These are phyloP conservation scores for Limnomonas spitsbergensis DNA, from an alignment of 139 green algal genomes.

Conservation along the genomic window DNA sequence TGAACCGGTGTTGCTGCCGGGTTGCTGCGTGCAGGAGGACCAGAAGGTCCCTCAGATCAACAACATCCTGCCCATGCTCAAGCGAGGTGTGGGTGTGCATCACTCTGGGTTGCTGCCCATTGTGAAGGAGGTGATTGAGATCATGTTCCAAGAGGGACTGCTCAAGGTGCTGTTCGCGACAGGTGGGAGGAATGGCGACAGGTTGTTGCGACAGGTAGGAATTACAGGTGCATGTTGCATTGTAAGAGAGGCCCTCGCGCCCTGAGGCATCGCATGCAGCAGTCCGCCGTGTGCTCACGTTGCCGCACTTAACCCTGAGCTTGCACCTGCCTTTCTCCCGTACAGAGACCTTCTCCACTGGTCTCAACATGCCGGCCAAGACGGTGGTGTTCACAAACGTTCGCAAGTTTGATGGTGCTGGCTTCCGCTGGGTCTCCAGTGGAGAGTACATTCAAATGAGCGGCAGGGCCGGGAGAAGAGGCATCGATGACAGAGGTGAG, in stretches of 20 bases:
- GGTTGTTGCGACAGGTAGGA: too few species aligned
- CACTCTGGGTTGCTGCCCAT: slow-evolving; percentile 93
- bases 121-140: slow-evolving; percentile 95
- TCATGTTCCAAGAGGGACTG: slow-evolving; percentile 87
- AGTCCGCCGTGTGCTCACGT: too few species aligned
- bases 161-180: slow-evolving; percentile 80
- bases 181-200: background rate
- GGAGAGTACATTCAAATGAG: slow-evolving; percentile 99
- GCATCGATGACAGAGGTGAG: slow-evolving; percentile 81
- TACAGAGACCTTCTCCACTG: slow-evolving; percentile 94
- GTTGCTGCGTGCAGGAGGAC: slow-evolving; percentile 61
- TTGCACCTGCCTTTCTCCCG: background rate
- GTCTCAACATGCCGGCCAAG: slow-evolving; percentile 96
- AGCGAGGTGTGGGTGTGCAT: slow-evolving; percentile 85
- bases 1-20: background rate
- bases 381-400: slow-evolving; percentile 93
- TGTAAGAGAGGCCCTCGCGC: too few species aligned
- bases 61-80: slow-evolving; percentile 79
- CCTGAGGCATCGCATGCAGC: too few species aligned
- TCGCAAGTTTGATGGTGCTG: slow-evolving; percentile 89
- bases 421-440: slow-evolving; percentile 56
- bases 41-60: slow-evolving; percentile 69
- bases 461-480: slow-evolving; percentile 85
- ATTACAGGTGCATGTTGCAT: too few species aligned
- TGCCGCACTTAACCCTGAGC: too few species aligned